Evolutionary conservation across 257 asterid genomes (phyloP).

Genomic region (Mentha longifolia): DNA sequence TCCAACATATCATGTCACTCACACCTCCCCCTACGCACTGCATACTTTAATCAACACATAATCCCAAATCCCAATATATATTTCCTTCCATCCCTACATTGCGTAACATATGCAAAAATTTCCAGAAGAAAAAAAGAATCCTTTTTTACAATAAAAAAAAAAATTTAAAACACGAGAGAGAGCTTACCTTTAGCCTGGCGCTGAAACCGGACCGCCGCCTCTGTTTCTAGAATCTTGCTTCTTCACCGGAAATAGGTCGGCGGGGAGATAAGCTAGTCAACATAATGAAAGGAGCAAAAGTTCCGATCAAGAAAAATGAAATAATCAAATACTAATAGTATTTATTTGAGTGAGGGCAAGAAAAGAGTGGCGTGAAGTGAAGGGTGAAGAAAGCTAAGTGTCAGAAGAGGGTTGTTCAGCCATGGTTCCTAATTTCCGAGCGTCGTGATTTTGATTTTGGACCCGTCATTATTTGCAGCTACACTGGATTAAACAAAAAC

Average conservation of each 20-base stretch:
- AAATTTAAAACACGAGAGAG: neutral
- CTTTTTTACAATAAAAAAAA: too few relatives aligned
- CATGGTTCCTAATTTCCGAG: neutral
- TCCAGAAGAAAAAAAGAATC: neutral
- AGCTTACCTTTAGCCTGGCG: neutral
- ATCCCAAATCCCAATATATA: neutral
- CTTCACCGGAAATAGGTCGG: neutral
- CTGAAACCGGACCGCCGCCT: neutral
- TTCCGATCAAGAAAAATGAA: slow-evolving; percentile 1
- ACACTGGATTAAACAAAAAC: neutral
- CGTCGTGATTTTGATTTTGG: neutral
- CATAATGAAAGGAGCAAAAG: neutral
- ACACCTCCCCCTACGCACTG: too few relatives aligned
- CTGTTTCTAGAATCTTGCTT: neutral
- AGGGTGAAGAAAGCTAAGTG: neutral
- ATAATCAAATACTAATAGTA: neutral
- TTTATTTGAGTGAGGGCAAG: neutral
- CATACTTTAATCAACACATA: neutral
- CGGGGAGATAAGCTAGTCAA: neutral
- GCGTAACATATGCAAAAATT: neutral
- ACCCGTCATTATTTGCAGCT: neutral
- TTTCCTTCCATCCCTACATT: neutral
- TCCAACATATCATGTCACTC: slow-evolving; percentile 1
- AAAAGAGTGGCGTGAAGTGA: neutral
- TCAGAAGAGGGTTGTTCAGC: neutral